Conservation (phyloP, 2,329 filamentous ascomycete genomes). For the Colletotrichum caudatum region DNA sequence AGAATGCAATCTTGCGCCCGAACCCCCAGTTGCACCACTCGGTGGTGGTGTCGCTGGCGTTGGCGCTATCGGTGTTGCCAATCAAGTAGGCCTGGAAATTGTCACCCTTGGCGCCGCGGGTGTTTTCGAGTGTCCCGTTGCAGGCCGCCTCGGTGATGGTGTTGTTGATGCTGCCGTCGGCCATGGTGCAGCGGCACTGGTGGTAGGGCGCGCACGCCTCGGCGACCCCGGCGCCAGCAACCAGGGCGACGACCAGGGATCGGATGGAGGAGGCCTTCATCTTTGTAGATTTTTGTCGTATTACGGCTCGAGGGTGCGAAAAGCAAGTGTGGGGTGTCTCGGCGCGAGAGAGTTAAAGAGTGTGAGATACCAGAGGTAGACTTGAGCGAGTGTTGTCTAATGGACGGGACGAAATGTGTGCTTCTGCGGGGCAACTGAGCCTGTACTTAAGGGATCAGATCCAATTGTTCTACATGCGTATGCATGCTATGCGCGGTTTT, state of each 20-base stretch:
- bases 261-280: not conserved
- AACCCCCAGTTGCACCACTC: not conserved
- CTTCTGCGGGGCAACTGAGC: no score
- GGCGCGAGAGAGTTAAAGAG: not conserved
- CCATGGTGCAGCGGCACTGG: not conserved
- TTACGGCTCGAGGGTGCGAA: no score
- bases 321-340: not conserved
- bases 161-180: not conserved
- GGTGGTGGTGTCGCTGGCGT: no score
- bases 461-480: no score
- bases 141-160: not conserved
- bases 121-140: not conserved
- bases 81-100: not conserved
- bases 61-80: rapidly evolving
- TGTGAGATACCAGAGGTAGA: not conserved
- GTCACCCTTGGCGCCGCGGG: no score
- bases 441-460: no score
- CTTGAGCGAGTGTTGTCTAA: not conserved
- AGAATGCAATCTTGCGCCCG: not conserved
- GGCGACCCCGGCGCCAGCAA: not conserved
- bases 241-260: not conserved
- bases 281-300: not conserved
- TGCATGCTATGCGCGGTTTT: not conserved
- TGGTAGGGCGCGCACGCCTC: not conserved
- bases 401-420: no score